These are phyloP conservation scores for Cystobasidium ongulense DNA, from an alignment of 768 basidiomycete species.

Conservation along the genomic window DNA sequence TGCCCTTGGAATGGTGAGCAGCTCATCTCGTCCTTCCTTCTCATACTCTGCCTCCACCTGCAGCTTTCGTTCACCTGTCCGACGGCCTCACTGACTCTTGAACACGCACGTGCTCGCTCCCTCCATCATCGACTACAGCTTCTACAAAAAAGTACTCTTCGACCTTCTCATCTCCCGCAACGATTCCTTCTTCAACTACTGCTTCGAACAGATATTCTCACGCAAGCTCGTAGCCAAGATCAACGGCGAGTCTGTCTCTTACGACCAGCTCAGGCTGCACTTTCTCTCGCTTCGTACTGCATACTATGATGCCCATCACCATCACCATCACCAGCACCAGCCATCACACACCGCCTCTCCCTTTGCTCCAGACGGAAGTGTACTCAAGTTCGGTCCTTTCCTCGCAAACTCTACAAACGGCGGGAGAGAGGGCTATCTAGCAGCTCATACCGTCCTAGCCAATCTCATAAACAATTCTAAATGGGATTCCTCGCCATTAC, in stretches of 20 bases:
- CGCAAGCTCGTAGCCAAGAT: constrained; percentile 18
- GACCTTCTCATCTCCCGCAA: constrained; percentile 19
- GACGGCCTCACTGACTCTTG: not conserved
- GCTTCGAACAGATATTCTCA: constrained; percentile 19
- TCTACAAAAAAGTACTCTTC: constrained; percentile 24
- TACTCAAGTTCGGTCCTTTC: constrained; percentile 25
- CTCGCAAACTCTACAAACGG: constrained; percentile 1
- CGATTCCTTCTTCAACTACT: constrained; percentile 29
- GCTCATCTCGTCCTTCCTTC: not conserved
- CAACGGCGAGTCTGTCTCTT: not conserved
- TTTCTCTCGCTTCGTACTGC: not conserved
- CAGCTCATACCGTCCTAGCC: constrained; percentile 16
- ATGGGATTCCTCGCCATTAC: not conserved
- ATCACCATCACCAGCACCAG: not conserved
- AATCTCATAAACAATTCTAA: not conserved
- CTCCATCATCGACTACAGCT: constrained; percentile 3
- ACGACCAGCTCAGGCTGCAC: constrained; percentile 12
- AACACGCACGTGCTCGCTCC: not conserved
- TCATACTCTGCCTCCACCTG: not conserved
- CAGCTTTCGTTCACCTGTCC: not conserved
- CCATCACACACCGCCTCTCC: not conserved
- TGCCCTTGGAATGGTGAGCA: constrained; percentile 1
- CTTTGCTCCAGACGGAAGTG: not conserved
- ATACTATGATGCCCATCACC: not conserved
- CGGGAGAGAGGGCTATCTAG: constrained; percentile 21